phyloP scores from a whole-genome alignment of 2,329 filamentous ascomycete genomes.

The Paracamarosporium sp. region DNA sequence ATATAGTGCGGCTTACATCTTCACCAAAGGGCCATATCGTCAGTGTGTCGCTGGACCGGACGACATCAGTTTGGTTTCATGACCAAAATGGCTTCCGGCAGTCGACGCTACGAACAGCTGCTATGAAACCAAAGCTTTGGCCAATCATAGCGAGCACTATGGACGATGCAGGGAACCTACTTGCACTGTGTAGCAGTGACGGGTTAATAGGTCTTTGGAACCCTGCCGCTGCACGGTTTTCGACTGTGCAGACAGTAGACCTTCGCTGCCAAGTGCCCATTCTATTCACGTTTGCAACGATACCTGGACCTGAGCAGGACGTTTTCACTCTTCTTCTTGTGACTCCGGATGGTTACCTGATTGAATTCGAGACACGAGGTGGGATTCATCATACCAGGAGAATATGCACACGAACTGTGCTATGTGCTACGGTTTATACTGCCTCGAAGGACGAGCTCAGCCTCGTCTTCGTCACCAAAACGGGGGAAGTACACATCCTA shows the following conservation, averaged over 20 bases:
- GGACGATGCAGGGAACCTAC: constrained; percentile 68
- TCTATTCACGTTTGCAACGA: constrained; percentile 62
- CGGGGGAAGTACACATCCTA: constrained; percentile 43
- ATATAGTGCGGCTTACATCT: constrained; percentile 70
- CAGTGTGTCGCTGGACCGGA: constrained; percentile 73
- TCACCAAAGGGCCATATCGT: constrained; percentile 70
- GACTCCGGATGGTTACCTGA: constrained; percentile 68
- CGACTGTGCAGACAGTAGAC: constrained; percentile 59
- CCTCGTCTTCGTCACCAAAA: constrained; percentile 42
- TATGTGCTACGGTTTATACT: constrained; percentile 37
- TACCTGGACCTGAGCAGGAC: constrained; percentile 35
- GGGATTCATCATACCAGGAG: constrained; percentile 41
- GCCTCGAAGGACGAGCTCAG: constrained; percentile 31
- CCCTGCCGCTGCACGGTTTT: constrained; percentile 63
- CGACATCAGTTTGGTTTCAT: constrained; percentile 67
- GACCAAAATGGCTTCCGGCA: constrained; percentile 37
- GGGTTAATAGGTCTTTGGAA: constrained; percentile 70
- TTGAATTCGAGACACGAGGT: constrained; percentile 61
- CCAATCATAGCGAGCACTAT: constrained; percentile 67
- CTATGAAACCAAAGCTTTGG: constrained; percentile 46
- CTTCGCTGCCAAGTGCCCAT: constrained; percentile 67
- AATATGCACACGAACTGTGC: constrained; percentile 32
- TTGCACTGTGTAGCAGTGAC: constrained; percentile 69
- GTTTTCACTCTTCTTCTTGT: constrained; percentile 63
- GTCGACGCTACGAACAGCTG: constrained; percentile 37